Conservation (phyloP, 1,139 yeast genomes). For the Taphrina deformans region DNA sequence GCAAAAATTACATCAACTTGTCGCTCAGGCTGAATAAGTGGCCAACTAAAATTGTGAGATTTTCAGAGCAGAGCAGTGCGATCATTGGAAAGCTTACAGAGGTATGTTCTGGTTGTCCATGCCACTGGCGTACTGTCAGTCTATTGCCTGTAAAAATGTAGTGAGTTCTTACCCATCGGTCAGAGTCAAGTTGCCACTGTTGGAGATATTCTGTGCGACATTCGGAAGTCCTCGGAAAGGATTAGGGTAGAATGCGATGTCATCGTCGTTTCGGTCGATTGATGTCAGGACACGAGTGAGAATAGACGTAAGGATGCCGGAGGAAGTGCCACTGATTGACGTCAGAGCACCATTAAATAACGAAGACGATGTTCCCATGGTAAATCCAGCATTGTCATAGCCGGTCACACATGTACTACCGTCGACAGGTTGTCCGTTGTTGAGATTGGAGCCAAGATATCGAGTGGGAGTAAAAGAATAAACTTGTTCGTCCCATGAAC, state of each 20-base stretch:
- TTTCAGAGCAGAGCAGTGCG: too few species aligned
- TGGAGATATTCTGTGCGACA: conserved; percentile 22
- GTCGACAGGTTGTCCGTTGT: conserved; percentile 52
- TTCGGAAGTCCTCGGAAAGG: conserved; percentile 58
- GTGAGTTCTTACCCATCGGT: conserved; percentile 44
- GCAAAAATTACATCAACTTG: conserved; percentile 78
- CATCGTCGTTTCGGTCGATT: conserved; percentile 49
- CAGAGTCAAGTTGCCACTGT: conserved; percentile 22
- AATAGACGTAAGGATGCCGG: conserved; percentile 52
- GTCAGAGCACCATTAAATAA: conserved; percentile 45
- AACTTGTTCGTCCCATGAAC: conserved; percentile 79
- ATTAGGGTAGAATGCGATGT: conserved; percentile 75
- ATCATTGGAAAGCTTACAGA: conserved; percentile 45
- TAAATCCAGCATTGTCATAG: conserved; percentile 71
- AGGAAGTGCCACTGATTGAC: conserved; percentile 26
- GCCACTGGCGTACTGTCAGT: conserved; percentile 50
- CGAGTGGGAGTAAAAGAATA: conserved; percentile 65
- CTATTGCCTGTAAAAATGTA: conserved; percentile 61
- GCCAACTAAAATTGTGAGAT: conserved; percentile 44
- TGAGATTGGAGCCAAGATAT: conserved; percentile 70
- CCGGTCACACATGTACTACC: conserved; percentile 53
- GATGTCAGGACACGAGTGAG: conserved; percentile 42
- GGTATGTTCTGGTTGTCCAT: conserved; percentile 82
- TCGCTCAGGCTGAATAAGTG: conserved; percentile 70
- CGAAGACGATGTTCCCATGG: conserved; percentile 72